A percentile compares a stretch with the other conserved stretches of the same genome.
These are phyloP conservation scores for Aspergillus alliaceus DNA, from an alignment of 2,329 filamentous ascomycete species.

Conservation along the genomic window DNA sequence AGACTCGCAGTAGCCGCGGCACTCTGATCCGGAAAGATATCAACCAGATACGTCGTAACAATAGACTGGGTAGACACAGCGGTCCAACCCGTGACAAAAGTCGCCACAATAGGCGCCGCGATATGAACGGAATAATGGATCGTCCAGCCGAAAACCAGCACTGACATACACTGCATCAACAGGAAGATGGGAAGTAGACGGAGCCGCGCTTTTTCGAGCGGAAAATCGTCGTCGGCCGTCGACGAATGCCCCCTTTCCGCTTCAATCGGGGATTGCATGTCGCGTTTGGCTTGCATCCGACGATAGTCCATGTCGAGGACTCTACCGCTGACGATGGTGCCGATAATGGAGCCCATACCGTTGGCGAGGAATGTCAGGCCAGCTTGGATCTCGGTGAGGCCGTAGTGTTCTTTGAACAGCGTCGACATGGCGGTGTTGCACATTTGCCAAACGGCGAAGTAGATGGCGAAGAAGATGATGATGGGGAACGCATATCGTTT, in stretches of 20 bases:
- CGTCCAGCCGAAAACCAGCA: constrained; percentile 56
- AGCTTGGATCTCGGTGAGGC: neutral
- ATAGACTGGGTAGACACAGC: constrained; percentile 51
- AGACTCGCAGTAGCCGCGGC: constrained; percentile 55
- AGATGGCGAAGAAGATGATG: neutral
- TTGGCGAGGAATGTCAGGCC: neutral
- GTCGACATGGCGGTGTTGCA: neutral
- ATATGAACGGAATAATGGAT: constrained; percentile 51
- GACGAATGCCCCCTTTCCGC: too few relatives aligned
- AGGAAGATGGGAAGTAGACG: constrained; percentile 50
- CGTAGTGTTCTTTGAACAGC: neutral
- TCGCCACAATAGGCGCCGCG: constrained; percentile 51
- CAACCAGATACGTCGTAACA: constrained; percentile 55
- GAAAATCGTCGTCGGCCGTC: constrained; percentile 42
- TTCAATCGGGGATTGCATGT: constrained; percentile 13
- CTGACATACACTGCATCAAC: constrained; percentile 46
- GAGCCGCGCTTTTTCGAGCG: constrained; percentile 54
- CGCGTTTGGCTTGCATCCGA: constrained; percentile 37
- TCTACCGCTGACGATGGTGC: too few relatives aligned
- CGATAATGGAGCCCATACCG: too few relatives aligned
- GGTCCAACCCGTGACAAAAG: constrained; percentile 55
- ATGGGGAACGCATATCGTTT: too few relatives aligned
- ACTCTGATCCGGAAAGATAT: constrained; percentile 52
- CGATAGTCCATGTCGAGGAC: too few relatives aligned
- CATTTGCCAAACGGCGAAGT: neutral